Evolutionary conservation across 352 stramenopile species (phyloP), one percentile per base, ranked within the genome.

Genomic region (Bremia lactucae): DNA sequence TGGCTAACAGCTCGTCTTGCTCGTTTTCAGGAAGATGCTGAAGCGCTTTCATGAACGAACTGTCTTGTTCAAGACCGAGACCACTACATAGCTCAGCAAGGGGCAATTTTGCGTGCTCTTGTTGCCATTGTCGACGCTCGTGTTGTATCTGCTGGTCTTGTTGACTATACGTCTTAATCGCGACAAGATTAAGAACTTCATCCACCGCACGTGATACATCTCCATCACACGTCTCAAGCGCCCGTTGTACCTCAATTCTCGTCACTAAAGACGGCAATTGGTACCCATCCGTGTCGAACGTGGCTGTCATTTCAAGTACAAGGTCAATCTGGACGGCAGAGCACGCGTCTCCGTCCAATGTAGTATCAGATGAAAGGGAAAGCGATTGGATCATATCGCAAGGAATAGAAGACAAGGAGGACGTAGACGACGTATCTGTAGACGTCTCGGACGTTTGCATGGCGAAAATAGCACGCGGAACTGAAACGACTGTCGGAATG

Each of bases 101-200:
- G 37, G 82, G 61, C 34, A 87, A 44, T 21, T 60, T 64, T 0
- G 55, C 23, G 15, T 65, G 41, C 1, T 42, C 19, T 33, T 44
- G 40, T 15, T 31, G 34, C 16, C 34, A 23, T 13, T 36, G 21
- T 11, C 29, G 28, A 8, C 24, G 40, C 16, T 36, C 11, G 35
- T 57, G 2, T 33, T 66, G 46, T 34, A 43, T 43, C 13, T 59
- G 46, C 16, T 66, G 51, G 6, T 78, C 60, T n/a, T 81, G 48
- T 18, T 59, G 25, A n/a, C 58, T 59, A 31, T 81, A 25, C 15
- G 55, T 42, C 22, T 59, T 60, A 25, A 83, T 74, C 5, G 65
- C 59, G 10, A 76, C 49, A 23, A 82, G 55, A 48, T 65, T 82
- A 55, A 83, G 48, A 11, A 87, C 58, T 1, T 87, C 71, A 41